Evolutionary conservation across 768 basidiomycete genomes (phyloP).

Genomic region (Mycena rebaudengoi): DNA sequence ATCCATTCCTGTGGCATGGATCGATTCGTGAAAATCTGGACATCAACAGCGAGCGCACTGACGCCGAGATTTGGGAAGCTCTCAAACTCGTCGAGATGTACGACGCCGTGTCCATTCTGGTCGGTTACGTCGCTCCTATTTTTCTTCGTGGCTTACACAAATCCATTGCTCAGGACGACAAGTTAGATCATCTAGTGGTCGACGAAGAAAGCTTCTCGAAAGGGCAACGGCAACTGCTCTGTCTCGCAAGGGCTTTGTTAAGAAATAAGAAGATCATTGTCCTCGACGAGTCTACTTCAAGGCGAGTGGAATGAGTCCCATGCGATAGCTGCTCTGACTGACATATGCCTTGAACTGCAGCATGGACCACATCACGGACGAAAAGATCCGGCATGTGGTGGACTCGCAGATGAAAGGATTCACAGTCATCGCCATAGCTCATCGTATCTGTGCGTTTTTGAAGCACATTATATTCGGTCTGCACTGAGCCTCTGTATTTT

Average conservation of each 20-base stretch:
- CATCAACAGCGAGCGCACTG: background rate
- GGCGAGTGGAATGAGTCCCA: background rate
- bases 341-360: background rate
- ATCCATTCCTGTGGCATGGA: background rate
- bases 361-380: slow-evolving; percentile 4
- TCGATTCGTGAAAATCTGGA: background rate
- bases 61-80: background rate
- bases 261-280: too few species aligned
- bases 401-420: background rate
- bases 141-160: too few species aligned
- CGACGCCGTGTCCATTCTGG: background rate
- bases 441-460: background rate
- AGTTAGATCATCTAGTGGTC: background rate
- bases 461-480: background rate
- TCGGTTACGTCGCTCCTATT: background rate
- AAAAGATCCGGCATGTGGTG: too few species aligned
- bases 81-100: background rate
- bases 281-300: slow-evolving; percentile 2
- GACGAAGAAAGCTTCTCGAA: background rate
- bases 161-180: background rate
- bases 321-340: background rate
- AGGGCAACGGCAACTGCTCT: background rate
- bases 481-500: background rate
- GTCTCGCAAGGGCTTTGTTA: background rate
- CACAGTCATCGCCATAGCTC: background rate